Conservation (phyloP, 495 filamentous ascomycete species). For the Ascodesmis nigricans region DNA sequence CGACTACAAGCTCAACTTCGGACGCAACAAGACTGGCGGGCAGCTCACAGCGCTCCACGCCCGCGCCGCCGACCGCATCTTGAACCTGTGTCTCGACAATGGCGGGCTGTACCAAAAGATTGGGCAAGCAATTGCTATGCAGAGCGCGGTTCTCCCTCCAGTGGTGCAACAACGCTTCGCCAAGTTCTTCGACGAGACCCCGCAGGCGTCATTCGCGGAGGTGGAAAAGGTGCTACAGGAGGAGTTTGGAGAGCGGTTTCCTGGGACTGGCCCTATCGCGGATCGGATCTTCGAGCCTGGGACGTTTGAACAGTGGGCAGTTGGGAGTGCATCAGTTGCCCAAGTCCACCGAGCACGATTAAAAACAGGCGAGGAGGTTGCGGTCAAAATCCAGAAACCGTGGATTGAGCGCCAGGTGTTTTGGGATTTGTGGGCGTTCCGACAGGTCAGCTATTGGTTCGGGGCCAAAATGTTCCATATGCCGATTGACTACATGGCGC, state of each 20-base stretch:
- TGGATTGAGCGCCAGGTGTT: constrained; percentile 76
- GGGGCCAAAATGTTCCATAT: constrained; percentile 42
- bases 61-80: constrained; percentile 62
- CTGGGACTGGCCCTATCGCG: constrained; percentile 25
- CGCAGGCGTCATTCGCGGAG: constrained; percentile 79
- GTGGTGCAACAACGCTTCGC: constrained; percentile 92
- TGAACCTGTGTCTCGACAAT: constrained; percentile 56
- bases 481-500: constrained; percentile 68
- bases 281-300: constrained; percentile 16
- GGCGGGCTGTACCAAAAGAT: constrained; percentile 94
- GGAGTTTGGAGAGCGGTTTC: constrained; percentile 41
- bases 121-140: constrained; percentile 95
- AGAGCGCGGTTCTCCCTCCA: constrained; percentile 74
- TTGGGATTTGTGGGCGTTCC: constrained; percentile 84
- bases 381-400: constrained; percentile 88
- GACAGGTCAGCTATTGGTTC: constrained; percentile 1
- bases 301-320: constrained; percentile 56
- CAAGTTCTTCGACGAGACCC: constrained; percentile 93
- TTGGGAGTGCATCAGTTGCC: constrained; percentile 77
- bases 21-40: constrained; percentile 42
- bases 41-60: constrained; percentile 48
- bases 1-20: constrained; percentile 96
- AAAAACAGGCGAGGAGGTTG: constrained; percentile 66
- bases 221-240: constrained; percentile 68
- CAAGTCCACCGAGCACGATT: constrained; percentile 91